These are phyloP conservation scores for Fraxinus angustifolia DNA, from an alignment of 305 asterid species.

Conservation along the genomic window DNA sequence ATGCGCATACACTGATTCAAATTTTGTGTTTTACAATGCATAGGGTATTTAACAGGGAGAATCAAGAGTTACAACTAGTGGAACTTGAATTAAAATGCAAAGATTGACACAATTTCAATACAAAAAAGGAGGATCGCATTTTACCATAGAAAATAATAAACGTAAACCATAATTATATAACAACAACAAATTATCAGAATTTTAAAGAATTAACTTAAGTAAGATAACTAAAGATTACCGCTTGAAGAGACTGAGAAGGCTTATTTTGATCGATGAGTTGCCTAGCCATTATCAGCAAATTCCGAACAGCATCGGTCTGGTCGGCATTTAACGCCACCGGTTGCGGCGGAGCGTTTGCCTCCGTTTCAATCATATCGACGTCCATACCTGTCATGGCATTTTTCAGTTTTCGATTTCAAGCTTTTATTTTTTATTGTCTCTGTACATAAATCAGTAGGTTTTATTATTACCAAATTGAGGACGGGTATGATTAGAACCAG, in stretches of 20 bases:
- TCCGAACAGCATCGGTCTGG: constrained; percentile 37
- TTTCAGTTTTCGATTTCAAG: constrained; percentile 21
- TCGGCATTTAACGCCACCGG: constrained; percentile 27
- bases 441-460: neutral
- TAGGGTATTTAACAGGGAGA: neutral
- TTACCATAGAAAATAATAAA: neutral
- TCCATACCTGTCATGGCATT: constrained; percentile 57
- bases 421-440: neutral
- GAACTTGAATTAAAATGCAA: neutral
- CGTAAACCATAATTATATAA: neutral
- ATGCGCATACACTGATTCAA: neutral
- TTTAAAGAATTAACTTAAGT: neutral
- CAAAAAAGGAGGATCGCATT: neutral
- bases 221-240: constrained; percentile 38
- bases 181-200: neutral
- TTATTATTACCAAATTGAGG: neutral
- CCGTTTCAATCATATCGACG: constrained; percentile 70
- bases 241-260: constrained; percentile 85
- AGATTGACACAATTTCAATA: neutral
- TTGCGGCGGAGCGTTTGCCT: constrained; percentile 29
- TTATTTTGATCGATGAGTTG: constrained; percentile 62
- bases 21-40: neutral
- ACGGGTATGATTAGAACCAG: neutral
- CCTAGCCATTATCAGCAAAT: constrained; percentile 60
- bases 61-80: neutral